Evolutionary conservation across 2,329 filamentous ascomycete species (phyloP), one percentile per base, ranked within the genome.

Genomic region (Macrophomina phaseolina): DNA sequence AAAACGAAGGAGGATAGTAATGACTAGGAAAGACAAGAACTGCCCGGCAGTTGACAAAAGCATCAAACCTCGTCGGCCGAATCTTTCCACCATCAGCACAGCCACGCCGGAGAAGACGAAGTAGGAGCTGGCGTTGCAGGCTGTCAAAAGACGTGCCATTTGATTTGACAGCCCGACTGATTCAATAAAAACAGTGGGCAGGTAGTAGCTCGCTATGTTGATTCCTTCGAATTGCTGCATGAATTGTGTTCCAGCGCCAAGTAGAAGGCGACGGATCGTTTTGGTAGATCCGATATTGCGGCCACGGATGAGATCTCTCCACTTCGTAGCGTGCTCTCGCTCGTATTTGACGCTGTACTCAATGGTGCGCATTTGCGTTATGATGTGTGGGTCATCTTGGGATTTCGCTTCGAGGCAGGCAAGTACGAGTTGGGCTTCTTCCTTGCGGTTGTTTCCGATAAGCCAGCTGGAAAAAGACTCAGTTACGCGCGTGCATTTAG

Each of bases 21-120:
- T 85, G 69, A 84, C 75, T 4, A 82, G 68, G 68, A 84, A 87
- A 68, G 82, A 85, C 56, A 85, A 76, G 64, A 78, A 81, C 73
- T 87, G 85, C 1, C 84, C 84, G 1, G 80, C 77, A 0, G 84
- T 82, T 1, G 84, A 82, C 70, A 83, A 87, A 73, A 89, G 82
- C 82, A 89, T 86, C 73, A 89, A 79, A 71, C 86, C 87, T 7
- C 87, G 79, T 4, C 86, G 81, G 18, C 86, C 87, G 69, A 83
- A 83, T 71, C 79, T 74, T 68, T 86, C 84, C 23, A 86, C 80
- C 61, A 82, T 79, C 0, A 80, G 77, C 11, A 85, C 82, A 0
- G 78, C 81, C 38, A 84, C 79, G 12, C 80, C 72, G 0, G 80
- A 80, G 71, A 83, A 84, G 30, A 85, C 71, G 1, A 85, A 77